Conservation (phyloP, 148 eudicot species). For the Fallopia convolvulus region DNA sequence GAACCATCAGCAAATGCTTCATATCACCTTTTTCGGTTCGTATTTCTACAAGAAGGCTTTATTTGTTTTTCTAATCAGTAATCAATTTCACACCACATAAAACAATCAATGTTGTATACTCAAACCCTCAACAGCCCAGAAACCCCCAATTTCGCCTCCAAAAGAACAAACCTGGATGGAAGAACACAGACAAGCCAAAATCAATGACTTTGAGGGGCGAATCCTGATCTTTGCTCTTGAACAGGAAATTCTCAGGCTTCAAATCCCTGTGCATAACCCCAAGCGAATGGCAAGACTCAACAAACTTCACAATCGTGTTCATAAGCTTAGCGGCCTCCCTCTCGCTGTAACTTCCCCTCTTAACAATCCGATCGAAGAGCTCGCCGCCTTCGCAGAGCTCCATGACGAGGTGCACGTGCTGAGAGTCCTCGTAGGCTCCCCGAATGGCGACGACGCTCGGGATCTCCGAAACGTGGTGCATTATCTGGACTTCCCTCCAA, state of each 20-base stretch:
- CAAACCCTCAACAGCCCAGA: not conserved
- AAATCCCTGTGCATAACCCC: slow-evolving; percentile 13
- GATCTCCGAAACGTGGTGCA: slow-evolving; percentile 7
- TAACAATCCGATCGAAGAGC: slow-evolving; percentile 10
- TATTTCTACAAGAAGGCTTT: too few relatives aligned
- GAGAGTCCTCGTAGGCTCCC: slow-evolving; percentile 14
- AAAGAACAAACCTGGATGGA: slow-evolving; percentile 3
- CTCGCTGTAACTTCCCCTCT: slow-evolving; percentile 10
- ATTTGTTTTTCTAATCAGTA: too few relatives aligned
- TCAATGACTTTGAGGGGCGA: slow-evolving; percentile 10
- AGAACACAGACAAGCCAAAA: slow-evolving; percentile 13
- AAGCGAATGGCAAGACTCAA: slow-evolving; percentile 10
- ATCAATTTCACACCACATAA: too few relatives aligned
- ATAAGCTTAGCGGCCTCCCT: slow-evolving; percentile 6
- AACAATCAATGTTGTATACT: not conserved
- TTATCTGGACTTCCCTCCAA: slow-evolving; percentile 8
- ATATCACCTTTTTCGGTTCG: too few relatives aligned
- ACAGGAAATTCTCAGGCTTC: slow-evolving; percentile 13
- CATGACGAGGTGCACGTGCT: slow-evolving; percentile 8
- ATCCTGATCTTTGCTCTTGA: slow-evolving; percentile 1
- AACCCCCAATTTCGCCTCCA: not conserved
- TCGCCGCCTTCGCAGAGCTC: slow-evolving; percentile 16
- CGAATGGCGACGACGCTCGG: slow-evolving; percentile 9
- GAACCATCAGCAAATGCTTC: not conserved
- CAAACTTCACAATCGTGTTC: slow-evolving; percentile 8